Percentiles rank a stretch among this genome's conserved stretches.
These are phyloP conservation scores for Coprinopsis sp. DNA, from an alignment of 768 basidiomycete genomes.

Conservation along the genomic window DNA sequence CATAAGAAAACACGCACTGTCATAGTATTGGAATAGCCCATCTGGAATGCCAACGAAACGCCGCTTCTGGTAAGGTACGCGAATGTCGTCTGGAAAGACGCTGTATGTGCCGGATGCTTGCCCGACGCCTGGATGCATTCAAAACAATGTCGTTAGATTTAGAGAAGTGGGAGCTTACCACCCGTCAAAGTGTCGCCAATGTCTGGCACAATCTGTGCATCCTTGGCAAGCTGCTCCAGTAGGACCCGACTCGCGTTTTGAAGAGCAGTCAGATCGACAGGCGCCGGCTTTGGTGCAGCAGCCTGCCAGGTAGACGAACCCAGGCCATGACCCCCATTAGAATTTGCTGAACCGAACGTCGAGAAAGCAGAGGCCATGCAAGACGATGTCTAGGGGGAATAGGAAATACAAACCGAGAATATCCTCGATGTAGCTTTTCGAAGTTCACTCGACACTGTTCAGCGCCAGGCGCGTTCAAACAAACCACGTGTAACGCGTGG, in stretches of 20 bases:
- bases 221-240: conserved; percentile 65
- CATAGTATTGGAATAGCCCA: conserved; percentile 71
- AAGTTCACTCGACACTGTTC: too few relatives aligned
- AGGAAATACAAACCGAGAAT: too few relatives aligned
- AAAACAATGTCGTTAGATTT: conserved; percentile 4
- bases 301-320: conserved; percentile 2
- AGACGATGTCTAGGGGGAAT: background rate
- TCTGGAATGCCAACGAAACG: conserved; percentile 76
- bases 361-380: conserved; percentile 6
- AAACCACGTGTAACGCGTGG: too few relatives aligned
- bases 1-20: conserved; percentile 41
- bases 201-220: conserved; percentile 72
- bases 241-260: conserved; percentile 64
- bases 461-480: too few relatives aligned
- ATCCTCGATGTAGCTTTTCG: too few relatives aligned
- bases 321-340: background rate
- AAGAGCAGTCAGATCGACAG: conserved; percentile 58
- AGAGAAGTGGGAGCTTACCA: conserved; percentile 36
- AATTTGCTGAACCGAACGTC: background rate
- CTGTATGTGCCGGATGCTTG: conserved; percentile 76
- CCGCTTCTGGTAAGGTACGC: conserved; percentile 77
- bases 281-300: conserved; percentile 24
- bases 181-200: conserved; percentile 62
- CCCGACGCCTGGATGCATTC: conserved; percentile 44
- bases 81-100: conserved; percentile 70